A percentile compares a stretch with the other conserved stretches of the same genome.
phyloP scores from a whole-genome alignment of 164 flowering plant species.

The Macadamia tetraphylla region DNA sequence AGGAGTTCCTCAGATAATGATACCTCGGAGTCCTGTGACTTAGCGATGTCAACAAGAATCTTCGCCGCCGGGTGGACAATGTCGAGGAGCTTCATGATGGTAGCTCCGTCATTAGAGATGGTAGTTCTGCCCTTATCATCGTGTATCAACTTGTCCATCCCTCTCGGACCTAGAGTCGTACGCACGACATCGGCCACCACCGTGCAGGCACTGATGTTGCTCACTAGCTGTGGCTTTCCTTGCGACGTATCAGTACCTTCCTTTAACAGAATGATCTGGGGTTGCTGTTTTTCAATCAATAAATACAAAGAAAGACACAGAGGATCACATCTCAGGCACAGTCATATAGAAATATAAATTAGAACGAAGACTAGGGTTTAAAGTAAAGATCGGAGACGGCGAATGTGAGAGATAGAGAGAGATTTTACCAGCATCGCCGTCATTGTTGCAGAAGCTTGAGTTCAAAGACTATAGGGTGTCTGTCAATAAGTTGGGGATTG shows the following conservation, averaged over 20 bases:
- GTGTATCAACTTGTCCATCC: constrained; percentile 98
- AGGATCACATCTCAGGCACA: neutral
- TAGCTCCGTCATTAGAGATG: constrained; percentile 97
- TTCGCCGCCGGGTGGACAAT: constrained; percentile 96
- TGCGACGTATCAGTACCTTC: constrained; percentile 99
- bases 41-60: constrained; percentile 96
- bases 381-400: neutral
- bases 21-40: constrained; percentile 99
- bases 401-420: neutral
- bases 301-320: neutral
- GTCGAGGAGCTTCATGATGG: constrained; percentile 99
- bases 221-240: constrained; percentile 87
- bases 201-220: constrained; percentile 94
- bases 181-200: constrained; percentile 79
- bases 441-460: constrained; percentile 28
- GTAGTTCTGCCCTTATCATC: constrained; percentile 93
- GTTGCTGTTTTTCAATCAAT: constrained; percentile 53
- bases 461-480: neutral
- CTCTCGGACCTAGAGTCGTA: constrained; percentile 93
- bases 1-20: neutral
- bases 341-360: neutral
- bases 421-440: constrained; percentile 47
- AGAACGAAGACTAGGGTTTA: constrained; percentile 1
- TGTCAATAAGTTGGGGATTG: neutral
- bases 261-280: constrained; percentile 87